A percentile compares a stretch with the other conserved stretches of the same genome.
Conservation (phyloP, 140 eudicot genomes). For the Senecio squalidus region DNA sequence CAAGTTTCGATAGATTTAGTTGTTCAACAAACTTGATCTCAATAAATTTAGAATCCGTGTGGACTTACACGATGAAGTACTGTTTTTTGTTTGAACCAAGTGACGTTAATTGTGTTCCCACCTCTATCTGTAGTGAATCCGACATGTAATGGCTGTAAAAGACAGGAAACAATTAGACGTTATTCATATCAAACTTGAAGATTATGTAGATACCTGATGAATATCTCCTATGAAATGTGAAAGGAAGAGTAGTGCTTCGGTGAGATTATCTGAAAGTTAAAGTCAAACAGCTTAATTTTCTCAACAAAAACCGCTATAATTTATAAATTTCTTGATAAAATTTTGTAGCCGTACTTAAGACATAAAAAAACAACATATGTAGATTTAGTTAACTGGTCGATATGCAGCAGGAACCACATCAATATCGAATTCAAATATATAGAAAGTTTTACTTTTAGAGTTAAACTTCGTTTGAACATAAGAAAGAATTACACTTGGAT, state of each 20-base stretch:
- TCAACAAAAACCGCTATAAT: not conserved
- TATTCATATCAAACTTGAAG: not conserved
- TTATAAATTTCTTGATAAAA: not conserved
- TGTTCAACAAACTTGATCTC: not conserved
- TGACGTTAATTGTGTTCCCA: conserved; percentile 78
- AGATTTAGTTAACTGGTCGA: not conserved
- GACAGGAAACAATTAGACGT: not conserved
- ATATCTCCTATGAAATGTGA: conserved; percentile 92
- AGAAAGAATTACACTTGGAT: conserved; percentile 47
- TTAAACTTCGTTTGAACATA: not conserved
- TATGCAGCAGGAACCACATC: conserved; percentile 8
- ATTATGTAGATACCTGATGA: conserved; percentile 56
- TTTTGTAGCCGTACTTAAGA: not conserved
- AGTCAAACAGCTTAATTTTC: not conserved
- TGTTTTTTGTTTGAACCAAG: conserved; percentile 79
- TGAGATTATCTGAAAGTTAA: conserved; percentile 61
- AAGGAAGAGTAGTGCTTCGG: conserved; percentile 80
- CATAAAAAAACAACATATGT: not conserved
- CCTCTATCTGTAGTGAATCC: conserved; percentile 84
- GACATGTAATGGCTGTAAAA: conserved; percentile 75
- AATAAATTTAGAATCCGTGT: not conserved
- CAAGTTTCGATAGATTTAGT: not conserved
- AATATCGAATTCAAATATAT: not conserved
- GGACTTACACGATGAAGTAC: conserved; percentile 77
- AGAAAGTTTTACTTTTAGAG: not conserved